A percentile compares a stretch with the other conserved stretches of the same genome.
These are phyloP conservation scores for Irpex lacteus DNA, from an alignment of 1,284 basidiomycete species.

Conservation along the genomic window DNA sequence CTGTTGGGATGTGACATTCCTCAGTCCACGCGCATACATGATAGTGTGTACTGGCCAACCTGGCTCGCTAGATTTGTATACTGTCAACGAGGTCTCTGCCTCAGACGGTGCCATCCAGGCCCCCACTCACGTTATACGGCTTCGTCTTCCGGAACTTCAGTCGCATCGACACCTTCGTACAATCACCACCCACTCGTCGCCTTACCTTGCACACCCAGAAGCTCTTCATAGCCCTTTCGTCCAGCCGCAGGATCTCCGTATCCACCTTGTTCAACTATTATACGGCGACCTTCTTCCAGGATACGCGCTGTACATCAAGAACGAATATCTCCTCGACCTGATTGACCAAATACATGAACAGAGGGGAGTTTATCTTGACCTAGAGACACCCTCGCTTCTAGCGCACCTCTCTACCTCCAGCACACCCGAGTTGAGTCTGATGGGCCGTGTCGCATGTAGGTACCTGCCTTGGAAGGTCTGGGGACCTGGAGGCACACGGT, in stretches of 20 bases:
- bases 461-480: conserved; percentile 40
- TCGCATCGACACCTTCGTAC: conserved; percentile 12
- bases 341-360: conserved; percentile 15
- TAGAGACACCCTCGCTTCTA: background rate
- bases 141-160: conserved; percentile 10
- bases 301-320: conserved; percentile 36
- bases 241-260: conserved; percentile 34
- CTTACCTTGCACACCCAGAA: conserved; percentile 34
- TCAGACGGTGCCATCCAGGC: conserved; percentile 11
- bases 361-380: background rate
- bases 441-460: background rate
- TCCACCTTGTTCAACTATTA: conserved; percentile 42
- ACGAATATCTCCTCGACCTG: conserved; percentile 31
- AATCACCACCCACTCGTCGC: conserved; percentile 29
- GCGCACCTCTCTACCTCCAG: background rate
- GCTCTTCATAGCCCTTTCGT: conserved; percentile 29
- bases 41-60: conserved; percentile 30
- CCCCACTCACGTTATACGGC: conserved; percentile 19
- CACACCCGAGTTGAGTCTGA: conserved; percentile 14
- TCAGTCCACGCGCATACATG: conserved; percentile 43
- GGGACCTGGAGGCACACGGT: conserved; percentile 41
- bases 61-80: conserved; percentile 42
- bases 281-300: conserved; percentile 26
- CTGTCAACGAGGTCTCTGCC: conserved; percentile 22
- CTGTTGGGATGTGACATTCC: conserved; percentile 45